These are phyloP conservation scores for Plasmopara muralis DNA, from an alignment of 352 stramenopile species.

Conservation along the genomic window DNA sequence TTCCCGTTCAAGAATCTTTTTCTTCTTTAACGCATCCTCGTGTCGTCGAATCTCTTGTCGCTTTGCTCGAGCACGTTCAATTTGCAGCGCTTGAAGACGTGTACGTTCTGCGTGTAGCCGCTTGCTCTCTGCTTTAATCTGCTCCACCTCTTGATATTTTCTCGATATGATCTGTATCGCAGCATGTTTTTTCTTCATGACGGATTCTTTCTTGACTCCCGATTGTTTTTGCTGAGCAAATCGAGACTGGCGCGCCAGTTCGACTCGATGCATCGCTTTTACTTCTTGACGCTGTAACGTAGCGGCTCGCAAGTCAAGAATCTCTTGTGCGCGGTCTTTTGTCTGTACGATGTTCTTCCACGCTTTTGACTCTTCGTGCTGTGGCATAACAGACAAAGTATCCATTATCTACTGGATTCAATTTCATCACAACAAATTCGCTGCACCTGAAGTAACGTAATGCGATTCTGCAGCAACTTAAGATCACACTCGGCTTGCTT, in stretches of 20 bases:
- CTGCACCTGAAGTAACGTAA: conserved; percentile 50
- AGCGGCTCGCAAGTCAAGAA: conserved; percentile 51
- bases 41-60: conserved; percentile 43
- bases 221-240: conserved; percentile 49
- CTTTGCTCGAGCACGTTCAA: conserved; percentile 50
- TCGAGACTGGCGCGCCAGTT: conserved; percentile 38
- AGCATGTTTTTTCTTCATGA: conserved; percentile 70
- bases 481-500: conserved; percentile 73
- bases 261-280: conserved; percentile 36
- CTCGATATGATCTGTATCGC: conserved; percentile 69
- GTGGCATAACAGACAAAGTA: neutral
- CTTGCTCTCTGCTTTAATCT: conserved; percentile 63
- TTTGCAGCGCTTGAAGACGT: conserved; percentile 40
- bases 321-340: conserved; percentile 62
- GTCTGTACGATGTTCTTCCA: conserved; percentile 81
- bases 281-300: conserved; percentile 43
- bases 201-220: conserved; percentile 58
- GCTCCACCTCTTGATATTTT: conserved; percentile 71
- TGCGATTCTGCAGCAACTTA: conserved; percentile 66
- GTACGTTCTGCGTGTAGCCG: conserved; percentile 57
- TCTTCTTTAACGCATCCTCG: conserved; percentile 52
- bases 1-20: conserved; percentile 33
- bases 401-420: neutral
- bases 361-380: conserved; percentile 69
- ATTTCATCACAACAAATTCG: neutral